Conservation (phyloP, 108 stramenopile species). For the Pseudonitzschia delicatissima region DNA sequence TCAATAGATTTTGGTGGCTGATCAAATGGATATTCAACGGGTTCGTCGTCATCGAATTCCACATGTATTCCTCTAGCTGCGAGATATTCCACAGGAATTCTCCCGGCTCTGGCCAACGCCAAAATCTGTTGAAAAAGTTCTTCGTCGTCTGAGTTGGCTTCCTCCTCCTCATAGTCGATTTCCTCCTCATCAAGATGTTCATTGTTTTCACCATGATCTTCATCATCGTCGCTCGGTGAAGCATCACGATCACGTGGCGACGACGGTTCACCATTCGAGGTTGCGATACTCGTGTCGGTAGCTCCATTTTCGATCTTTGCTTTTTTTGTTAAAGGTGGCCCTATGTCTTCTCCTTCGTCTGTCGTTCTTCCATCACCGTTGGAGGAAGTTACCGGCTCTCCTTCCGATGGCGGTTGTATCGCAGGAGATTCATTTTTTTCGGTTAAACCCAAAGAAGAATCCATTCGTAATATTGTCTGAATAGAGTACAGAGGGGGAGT, state of each 20-base stretch:
- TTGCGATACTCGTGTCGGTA: too few relatives aligned
- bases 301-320: neutral
- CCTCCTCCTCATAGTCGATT: conserved; percentile 9
- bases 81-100: conserved; percentile 25
- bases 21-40: conserved; percentile 45
- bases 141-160: conserved; percentile 16
- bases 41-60: conserved; percentile 21
- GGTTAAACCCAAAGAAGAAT: too few relatives aligned
- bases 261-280: too few relatives aligned
- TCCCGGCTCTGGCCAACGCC: conserved; percentile 8
- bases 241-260: neutral
- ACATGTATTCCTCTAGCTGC: neutral
- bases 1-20: conserved; percentile 29
- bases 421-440: too few relatives aligned
- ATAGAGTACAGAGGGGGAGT: too few relatives aligned
- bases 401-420: too few relatives aligned
- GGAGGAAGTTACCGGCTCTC: too few relatives aligned
- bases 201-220: conserved; percentile 10
- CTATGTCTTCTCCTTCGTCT: neutral
- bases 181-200: conserved; percentile 8
- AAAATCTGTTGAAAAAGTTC: conserved; percentile 17
- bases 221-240: conserved; percentile 11
- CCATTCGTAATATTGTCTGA: too few relatives aligned
- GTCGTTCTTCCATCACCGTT: neutral
- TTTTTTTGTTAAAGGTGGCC: conserved; percentile 1